Evolutionary conservation across 306 rosid species (phyloP).

Genomic region (Alnus glutinosa): DNA sequence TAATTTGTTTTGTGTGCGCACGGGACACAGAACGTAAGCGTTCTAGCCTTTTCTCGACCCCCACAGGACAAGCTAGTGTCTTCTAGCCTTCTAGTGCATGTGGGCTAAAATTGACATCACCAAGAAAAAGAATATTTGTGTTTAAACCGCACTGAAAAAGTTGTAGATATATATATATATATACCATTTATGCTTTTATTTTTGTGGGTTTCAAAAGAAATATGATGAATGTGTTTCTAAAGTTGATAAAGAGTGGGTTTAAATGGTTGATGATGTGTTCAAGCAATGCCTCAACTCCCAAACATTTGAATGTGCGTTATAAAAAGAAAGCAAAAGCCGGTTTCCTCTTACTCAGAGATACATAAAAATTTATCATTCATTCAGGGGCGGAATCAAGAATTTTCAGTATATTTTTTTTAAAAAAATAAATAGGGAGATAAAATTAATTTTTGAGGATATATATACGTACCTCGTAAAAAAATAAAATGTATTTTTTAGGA

Average conservation of each 20-base stretch:
- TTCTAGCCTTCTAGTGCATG: background rate
- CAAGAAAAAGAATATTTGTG: background rate
- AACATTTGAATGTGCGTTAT: slow-evolving; percentile 7
- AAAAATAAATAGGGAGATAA: too few species aligned
- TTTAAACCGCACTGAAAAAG: background rate
- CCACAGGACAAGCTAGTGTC: background rate
- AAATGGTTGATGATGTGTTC: slow-evolving; percentile 3
- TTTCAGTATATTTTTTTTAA: too few species aligned
- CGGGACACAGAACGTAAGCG: too few species aligned
- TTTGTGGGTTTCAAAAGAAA: background rate
- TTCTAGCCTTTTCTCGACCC: background rate
- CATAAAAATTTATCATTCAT: background rate
- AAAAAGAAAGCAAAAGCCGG: background rate
- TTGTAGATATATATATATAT: background rate
- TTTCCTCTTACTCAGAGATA: background rate
- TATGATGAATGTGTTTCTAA: background rate
- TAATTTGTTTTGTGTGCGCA: too few species aligned
- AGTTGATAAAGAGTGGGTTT: background rate
- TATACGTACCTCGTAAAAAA: too few species aligned
- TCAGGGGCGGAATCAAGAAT: background rate
- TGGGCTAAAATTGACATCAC: background rate
- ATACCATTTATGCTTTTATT: background rate
- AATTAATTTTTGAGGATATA: too few species aligned
- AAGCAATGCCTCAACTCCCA: background rate
- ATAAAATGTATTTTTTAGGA: too few species aligned